Percentiles rank a stretch among this genome's conserved stretches.
Evolutionary conservation across 192 early-diverging fungal genomes (phyloP).

Genomic region (Jimgerdemannia flammicorona): DNA sequence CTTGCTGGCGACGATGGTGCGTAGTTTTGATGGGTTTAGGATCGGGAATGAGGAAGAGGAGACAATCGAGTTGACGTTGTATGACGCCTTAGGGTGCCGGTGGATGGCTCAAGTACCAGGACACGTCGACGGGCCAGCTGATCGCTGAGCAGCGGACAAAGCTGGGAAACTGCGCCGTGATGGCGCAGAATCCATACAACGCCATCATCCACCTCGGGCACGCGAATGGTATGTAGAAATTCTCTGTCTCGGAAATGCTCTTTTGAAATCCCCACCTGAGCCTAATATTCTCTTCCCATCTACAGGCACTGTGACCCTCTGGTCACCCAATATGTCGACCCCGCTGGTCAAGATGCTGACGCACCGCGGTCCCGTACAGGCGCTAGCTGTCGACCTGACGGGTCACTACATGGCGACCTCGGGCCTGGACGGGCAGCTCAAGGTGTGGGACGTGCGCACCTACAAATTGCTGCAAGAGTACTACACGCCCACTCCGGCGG

Average conservation of each 20-base stretch:
- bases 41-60: background rate
- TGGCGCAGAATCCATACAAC: constrained; percentile 89
- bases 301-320: constrained; percentile 72
- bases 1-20: constrained; percentile 73
- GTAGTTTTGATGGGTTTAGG: background rate
- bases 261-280: background rate
- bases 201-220: constrained; percentile 93
- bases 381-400: constrained; percentile 76
- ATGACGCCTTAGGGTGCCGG: constrained; percentile 76
- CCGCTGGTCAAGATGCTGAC: constrained; percentile 95
- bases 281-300: too few species aligned
- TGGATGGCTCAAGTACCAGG: constrained; percentile 88
- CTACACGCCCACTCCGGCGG: constrained; percentile 71
- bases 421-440: constrained; percentile 86
- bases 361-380: constrained; percentile 81
- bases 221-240: constrained; percentile 50
- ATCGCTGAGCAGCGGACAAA: constrained; percentile 76
- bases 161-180: constrained; percentile 73
- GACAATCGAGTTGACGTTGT: too few species aligned
- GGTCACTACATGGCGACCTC: constrained; percentile 88
- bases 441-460: constrained; percentile 90
- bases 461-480: constrained; percentile 82
- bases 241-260: background rate
- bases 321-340: constrained; percentile 79
- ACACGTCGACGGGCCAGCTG: constrained; percentile 85